phyloP scores from a whole-genome alignment of 768 basidiomycete species.

The Leucosporidium yakuticum region DNA sequence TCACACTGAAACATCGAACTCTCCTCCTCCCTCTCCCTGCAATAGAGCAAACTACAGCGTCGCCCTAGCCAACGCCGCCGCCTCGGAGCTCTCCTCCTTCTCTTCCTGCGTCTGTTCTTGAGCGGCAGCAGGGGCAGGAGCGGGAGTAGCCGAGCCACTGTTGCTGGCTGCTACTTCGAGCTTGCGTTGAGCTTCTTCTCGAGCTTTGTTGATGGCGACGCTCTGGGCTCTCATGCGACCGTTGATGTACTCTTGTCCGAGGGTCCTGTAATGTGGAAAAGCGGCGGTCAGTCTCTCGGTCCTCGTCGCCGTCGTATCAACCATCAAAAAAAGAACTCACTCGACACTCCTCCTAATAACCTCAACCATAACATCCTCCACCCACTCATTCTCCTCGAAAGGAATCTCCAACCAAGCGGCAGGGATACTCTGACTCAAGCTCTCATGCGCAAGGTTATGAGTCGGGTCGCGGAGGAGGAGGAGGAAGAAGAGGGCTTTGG shows the following conservation, averaged over 20 bases:
- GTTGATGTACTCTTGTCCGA: constrained; percentile 30
- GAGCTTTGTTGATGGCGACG: constrained; percentile 20
- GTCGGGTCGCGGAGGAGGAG: constrained; percentile 68
- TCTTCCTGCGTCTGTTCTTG: not conserved
- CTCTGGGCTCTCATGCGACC: constrained; percentile 27
- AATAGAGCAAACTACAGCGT: too few relatives aligned
- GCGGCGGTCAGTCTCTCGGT: too few relatives aligned
- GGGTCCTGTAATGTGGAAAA: too few relatives aligned
- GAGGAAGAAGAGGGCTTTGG: constrained; percentile 60
- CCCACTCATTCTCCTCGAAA: constrained; percentile 84
- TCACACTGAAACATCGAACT: too few relatives aligned
- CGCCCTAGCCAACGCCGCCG: not conserved
- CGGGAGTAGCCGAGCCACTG: too few relatives aligned
- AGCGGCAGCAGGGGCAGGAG: not conserved
- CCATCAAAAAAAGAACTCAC: constrained; percentile 52
- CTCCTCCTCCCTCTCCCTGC: too few relatives aligned
- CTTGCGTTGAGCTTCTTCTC: constrained; percentile 10
- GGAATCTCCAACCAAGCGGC: constrained; percentile 75
- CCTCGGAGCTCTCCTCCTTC: not conserved
- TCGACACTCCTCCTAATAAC: constrained; percentile 76
- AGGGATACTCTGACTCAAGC: constrained; percentile 76
- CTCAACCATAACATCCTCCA: constrained; percentile 89
- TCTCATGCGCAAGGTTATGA: constrained; percentile 69
- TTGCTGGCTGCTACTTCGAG: not conserved
- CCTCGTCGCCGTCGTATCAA: too few relatives aligned